Evolutionary conservation across 1,284 basidiomycete genomes (phyloP), one percentile per base, ranked within the genome.

Genomic region (Kwoniella shivajii): DNA sequence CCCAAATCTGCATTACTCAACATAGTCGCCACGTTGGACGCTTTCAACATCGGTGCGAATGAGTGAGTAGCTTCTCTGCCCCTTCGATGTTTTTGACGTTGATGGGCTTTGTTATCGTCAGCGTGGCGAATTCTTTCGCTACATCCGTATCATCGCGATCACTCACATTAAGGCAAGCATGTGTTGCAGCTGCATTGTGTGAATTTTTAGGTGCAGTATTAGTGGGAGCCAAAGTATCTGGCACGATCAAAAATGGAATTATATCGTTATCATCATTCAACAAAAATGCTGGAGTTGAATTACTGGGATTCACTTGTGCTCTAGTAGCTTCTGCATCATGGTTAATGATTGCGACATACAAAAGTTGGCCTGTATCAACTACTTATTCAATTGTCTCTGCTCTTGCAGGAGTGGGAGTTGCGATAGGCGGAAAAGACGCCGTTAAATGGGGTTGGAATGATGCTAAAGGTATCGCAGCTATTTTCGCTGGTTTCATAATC

Each of bases 361-460:
- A 71, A 33, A 72, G 71, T 22, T 79, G 77, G 74, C 79, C 79
- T 48, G 79, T 82, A 34, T 81, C 79, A 2, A 78, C 75, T 30
- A 80, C 78, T 43, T 79, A 79, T 67, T 78, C 74, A 5, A 77
- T 81, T 57, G 75, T 82, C 29, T 79, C 79, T 3, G 80, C 80
- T 0, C 65, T 82, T 5, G 78, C 77, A 11, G 81, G 81, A 65
- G 77, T 79, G 30, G 81, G 81, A 57, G 77, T 82, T 20, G 81
- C 81, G 1, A 64, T 76, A 11, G 78, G 72, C 26, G 80, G 80
- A 9, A 56, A 64, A 24, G 64, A 71, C n/a, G 66, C 70, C 0
- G 79, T 80, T 44, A 62, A 78, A 43, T 82, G 81, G 81, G 80
- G 81, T 10, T 83, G 81, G 82, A 79, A 81, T 64, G 67, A 62